Conservation (phyloP, 768 basidiomycete genomes). For the Xerocomus brunneocitrinus region DNA sequence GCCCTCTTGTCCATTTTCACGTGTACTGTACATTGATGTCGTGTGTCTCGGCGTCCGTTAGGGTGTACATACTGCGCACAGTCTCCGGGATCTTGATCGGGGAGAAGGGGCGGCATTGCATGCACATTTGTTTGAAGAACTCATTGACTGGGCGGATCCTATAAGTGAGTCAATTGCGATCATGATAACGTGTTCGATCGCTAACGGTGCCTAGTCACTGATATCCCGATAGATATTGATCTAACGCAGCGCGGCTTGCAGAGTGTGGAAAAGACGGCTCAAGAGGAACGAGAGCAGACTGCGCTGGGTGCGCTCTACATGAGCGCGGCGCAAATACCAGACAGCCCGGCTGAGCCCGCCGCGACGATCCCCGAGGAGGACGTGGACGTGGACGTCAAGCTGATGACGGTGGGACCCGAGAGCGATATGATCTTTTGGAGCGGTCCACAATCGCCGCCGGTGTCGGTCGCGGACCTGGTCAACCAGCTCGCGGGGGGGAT, state of each 20-base stretch:
- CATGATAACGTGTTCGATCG: constrained; percentile 15
- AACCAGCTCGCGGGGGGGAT: constrained; percentile 52
- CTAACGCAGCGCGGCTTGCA: constrained; percentile 52
- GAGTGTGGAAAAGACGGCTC: constrained; percentile 64
- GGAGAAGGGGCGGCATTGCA: constrained; percentile 85
- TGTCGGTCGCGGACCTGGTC: constrained; percentile 67
- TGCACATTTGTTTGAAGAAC: constrained; percentile 78
- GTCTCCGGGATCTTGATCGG: constrained; percentile 80
- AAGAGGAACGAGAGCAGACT: constrained; percentile 76
- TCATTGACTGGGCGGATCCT: constrained; percentile 83
- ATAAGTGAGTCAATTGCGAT: constrained; percentile 51
- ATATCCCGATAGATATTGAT: constrained; percentile 57
- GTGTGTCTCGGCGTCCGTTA: constrained; percentile 37
- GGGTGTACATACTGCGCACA: constrained; percentile 69
- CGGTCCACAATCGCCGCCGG: constrained; percentile 29
- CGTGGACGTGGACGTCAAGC: constrained; percentile 53
- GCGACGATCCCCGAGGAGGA: constrained; percentile 62
- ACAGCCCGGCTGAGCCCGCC: constrained; percentile 68
- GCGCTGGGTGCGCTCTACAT: constrained; percentile 75
- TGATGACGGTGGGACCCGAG: constrained; percentile 69
- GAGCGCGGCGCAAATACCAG: constrained; percentile 66
- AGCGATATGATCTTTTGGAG: constrained; percentile 65
- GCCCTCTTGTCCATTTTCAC: constrained; percentile 43
- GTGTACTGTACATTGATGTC: constrained; percentile 50
- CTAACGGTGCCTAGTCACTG: constrained; percentile 44